These are phyloP conservation scores for Cutaneotrichosporon dermatis DNA, from an alignment of 1,284 basidiomycete genomes.

Conservation along the genomic window DNA sequence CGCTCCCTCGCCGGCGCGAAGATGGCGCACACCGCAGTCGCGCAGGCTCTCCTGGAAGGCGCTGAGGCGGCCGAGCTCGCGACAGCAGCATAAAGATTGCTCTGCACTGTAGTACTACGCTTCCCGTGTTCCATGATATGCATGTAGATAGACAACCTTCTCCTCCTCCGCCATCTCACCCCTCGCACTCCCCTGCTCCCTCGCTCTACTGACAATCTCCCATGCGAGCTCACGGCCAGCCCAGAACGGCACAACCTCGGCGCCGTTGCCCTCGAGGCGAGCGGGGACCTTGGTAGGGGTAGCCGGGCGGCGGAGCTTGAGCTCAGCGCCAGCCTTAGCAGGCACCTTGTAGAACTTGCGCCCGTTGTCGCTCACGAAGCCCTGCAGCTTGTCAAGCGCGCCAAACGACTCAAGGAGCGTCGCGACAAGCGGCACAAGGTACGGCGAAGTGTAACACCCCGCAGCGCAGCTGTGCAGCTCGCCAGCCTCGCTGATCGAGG, in stretches of 20 bases:
- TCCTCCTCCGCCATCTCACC: no score
- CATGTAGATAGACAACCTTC: slow-evolving; percentile 2
- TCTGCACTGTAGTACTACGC: no score
- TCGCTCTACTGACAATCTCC: slow-evolving; percentile 58
- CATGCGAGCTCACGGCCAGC: slow-evolving; percentile 77
- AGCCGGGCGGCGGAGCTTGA: slow-evolving; percentile 47
- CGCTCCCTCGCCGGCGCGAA: slow-evolving; percentile 23
- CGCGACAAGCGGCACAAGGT: slow-evolving; percentile 75
- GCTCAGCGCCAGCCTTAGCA: slow-evolving; percentile 43
- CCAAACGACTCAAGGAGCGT: slow-evolving; percentile 77
- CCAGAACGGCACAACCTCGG: slow-evolving; percentile 83
- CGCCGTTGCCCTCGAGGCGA: slow-evolving; percentile 51
- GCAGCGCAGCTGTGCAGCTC: slow-evolving; percentile 72
- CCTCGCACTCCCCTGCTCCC: no score
- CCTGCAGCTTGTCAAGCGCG: slow-evolving; percentile 71
- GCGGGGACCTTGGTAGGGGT: slow-evolving; percentile 53
- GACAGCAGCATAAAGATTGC: neutral
- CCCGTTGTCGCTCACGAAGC: slow-evolving; percentile 72
- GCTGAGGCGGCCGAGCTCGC: neutral
- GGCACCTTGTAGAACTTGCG: slow-evolving; percentile 68
- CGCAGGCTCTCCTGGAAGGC: slow-evolving; percentile 30
- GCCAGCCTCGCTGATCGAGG: slow-evolving; percentile 42
- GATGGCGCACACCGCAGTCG: slow-evolving; percentile 31
- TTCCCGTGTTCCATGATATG: neutral
- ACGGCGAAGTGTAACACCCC: slow-evolving; percentile 86